Base-by-base conservation (phyloP, 768 basidiomycete genomes). In the Mycena indigotica region DNA sequence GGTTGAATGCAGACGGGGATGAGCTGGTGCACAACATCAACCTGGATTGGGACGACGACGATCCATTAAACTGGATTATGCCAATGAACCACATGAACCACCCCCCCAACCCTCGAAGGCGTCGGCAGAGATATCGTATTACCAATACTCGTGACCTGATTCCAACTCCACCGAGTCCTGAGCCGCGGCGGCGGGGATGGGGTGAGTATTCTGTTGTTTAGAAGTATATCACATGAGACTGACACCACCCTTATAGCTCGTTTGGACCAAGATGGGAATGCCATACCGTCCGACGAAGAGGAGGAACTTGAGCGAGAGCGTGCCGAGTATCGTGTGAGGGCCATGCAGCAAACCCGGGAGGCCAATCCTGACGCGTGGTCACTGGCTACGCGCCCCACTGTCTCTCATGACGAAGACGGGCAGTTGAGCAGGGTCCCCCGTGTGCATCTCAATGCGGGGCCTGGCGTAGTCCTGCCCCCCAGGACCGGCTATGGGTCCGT, bases 261-360 rank as follows among this genome's bases (percentile, higher is more conserved):
- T 32, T 75, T 83, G 46, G 80, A 83, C 67, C 64, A 78, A 2
- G 84, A 88, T 65, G 87, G 87, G 0, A 82, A 88, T 58, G 85
- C 87, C 66, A 80, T 87, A 55, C 75, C 84, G 2, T 78, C 80
- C 0, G 84, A 84, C 19, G 84, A 85, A 63, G 86, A 88, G 58
- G 81, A 82, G 60, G 81, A 83, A 51, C 73, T 85, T 17, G 84
- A 86, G 57, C 80, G 83, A 28, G 70, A 75, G 26, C 79, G 82
- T 30, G 72, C 82, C 0, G 80, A 79, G 53, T 73, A 77, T 65
- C 78, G 81, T 10, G 65, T 81, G 13, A 77, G 73, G 28, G 72
- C 73, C 17, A 58, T 68, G 57, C 63, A 63, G 49, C 69, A 64
- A 50, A 65, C 66, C 0, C 68, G 71, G 23, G n/a, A n/a, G n/a